Conservation (phyloP, 495 filamentous ascomycete species). For the Podospora bellae-mahoneyi region DNA sequence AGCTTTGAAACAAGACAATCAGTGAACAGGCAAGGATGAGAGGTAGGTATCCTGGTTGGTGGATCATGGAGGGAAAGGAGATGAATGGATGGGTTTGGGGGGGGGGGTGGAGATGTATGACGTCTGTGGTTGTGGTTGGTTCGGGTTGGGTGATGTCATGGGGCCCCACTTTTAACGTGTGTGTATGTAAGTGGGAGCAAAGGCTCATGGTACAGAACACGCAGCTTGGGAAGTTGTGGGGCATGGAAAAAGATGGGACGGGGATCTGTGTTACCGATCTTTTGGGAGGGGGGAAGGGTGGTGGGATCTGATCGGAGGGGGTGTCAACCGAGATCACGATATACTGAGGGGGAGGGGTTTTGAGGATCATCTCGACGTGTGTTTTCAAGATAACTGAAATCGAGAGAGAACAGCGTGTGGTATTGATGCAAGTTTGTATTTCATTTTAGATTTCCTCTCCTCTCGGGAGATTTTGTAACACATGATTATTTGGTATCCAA, state of each 20-base stretch:
- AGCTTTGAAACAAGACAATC: neutral
- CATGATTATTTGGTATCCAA: neutral
- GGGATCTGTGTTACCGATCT: neutral
- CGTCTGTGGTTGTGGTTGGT: slow-evolving; percentile 11
- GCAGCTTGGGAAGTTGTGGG: no score
- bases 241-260: neutral
- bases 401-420: neutral
- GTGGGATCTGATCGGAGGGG: no score
- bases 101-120: slow-evolving; percentile 7
- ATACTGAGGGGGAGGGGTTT: no score
- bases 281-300: no score
- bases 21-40: neutral
- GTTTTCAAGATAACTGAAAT: no score
- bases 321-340: no score
- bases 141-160: neutral
- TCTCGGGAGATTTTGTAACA: neutral
- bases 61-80: neutral
- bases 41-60: neutral
- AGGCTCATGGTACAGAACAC: no score
- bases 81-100: neutral
- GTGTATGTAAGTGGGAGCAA: no score
- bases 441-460: neutral
- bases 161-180: no score
- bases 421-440: neutral
- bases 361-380: no score